Base-by-base conservation (phyloP, 352 stramenopile genomes). In the Phytophthora vignae region DNA sequence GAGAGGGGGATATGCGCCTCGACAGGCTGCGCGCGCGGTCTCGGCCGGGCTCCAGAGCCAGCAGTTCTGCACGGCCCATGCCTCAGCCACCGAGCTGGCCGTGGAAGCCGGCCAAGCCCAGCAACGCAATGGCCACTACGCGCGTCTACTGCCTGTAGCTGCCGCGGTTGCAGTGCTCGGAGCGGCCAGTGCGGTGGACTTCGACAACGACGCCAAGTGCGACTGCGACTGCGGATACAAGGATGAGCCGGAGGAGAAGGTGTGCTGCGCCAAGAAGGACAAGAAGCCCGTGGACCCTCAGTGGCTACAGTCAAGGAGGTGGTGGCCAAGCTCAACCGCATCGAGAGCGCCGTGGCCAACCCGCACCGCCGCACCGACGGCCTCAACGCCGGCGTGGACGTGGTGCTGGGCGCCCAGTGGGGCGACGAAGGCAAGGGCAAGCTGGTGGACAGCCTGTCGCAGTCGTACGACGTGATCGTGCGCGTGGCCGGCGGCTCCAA, bases 351-450 rank as follows among this genome's bases (percentile, higher is more conserved):
- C 3, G 86, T 96, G 57, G 87, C 89, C 54, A 96, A 96, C 81
- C 87, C 89, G 33, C 87, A 90, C 59, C 88, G 87, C 57, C 71
- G 87, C 70, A 79, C 85, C 55, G 85, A 92, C 57, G 83, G 82
- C 4, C 70, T 91, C 31, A 92, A 91, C 71, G 52, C 64, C 42
- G 87, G 90, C 58, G 90, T 96, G 44, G 88, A 95, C 80, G 96
- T 99, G 38, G 97, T 99, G n/a, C 83, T 99, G 42, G 98, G 98
- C 31, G 93, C 93, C 44, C 97, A 99, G 73, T 99, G 98, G 98
- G 98, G 98, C 38, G 98, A 99, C 77, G 98, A 99, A 90, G 98
- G 98, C 74, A 99, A 99, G 83, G 98, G 98, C 73, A 99, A 99
- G 81, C 92, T 99, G 29, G 97, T 99, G 29, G 92, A 98, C 85